Evolutionary conservation across 1,284 basidiomycete species (phyloP).

Genomic region (Xerocomus cyaneibrunnescens): DNA sequence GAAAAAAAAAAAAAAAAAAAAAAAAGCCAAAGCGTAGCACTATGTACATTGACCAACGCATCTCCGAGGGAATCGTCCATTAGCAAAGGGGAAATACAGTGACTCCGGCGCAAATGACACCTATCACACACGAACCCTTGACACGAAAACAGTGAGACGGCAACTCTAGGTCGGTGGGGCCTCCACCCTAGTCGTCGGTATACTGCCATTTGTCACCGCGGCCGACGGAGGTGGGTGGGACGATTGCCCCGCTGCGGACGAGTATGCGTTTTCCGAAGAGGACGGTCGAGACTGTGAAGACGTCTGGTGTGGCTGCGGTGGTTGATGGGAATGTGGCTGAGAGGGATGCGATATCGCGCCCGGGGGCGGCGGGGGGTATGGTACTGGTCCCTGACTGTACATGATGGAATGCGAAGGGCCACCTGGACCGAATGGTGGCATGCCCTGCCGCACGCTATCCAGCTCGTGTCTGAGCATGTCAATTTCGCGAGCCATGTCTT

Average conservation of each 20-base stretch:
- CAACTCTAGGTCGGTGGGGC: slow-evolving; percentile 26
- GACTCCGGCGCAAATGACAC: slow-evolving; percentile 22
- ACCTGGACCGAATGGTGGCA: slow-evolving; percentile 51
- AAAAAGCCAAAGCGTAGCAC: slow-evolving; percentile 16
- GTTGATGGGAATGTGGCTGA: slow-evolving; percentile 38
- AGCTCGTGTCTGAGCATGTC: slow-evolving; percentile 77
- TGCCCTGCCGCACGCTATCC: slow-evolving; percentile 60
- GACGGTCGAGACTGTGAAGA: slow-evolving; percentile 40
- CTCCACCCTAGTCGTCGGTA: slow-evolving; percentile 35
- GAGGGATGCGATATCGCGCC: slow-evolving; percentile 44
- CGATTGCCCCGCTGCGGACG: slow-evolving; percentile 38
- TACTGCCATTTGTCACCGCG: slow-evolving; percentile 33
- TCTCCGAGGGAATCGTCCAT: slow-evolving; percentile 24
- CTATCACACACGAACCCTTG: slow-evolving; percentile 14
- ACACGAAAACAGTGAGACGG: slow-evolving; percentile 4
- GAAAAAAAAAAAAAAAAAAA: slow-evolving; percentile 6
- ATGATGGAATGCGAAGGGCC: slow-evolving; percentile 53
- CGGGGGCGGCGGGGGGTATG: slow-evolving; percentile 44
- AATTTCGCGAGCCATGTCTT: slow-evolving; percentile 75
- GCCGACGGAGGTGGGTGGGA: slow-evolving; percentile 34
- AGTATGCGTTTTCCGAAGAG: slow-evolving; percentile 52
- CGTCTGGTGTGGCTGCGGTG: slow-evolving; percentile 30
- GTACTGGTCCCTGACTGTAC: slow-evolving; percentile 49
- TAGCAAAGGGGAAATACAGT: slow-evolving; percentile 23
- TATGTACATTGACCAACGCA: slow-evolving; percentile 33